These are phyloP conservation scores for Lactarius vividus DNA, from an alignment of 768 basidiomycete genomes.

Conservation along the genomic window DNA sequence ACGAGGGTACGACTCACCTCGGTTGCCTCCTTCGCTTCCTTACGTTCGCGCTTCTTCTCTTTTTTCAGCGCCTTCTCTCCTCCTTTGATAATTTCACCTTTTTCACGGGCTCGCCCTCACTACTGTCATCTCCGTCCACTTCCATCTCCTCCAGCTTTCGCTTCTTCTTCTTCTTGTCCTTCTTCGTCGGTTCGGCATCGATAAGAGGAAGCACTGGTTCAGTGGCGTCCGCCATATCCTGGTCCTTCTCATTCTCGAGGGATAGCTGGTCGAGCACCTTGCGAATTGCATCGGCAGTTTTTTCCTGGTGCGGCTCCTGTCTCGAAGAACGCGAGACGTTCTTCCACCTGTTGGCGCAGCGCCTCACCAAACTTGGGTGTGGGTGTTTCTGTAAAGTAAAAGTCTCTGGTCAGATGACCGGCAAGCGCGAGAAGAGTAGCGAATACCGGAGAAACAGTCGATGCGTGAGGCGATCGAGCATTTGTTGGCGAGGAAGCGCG, in stretches of 20 bases:
- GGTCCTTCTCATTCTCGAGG: conserved; percentile 59
- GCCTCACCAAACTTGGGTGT: conserved; percentile 95
- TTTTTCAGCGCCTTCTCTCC: conserved; percentile 83
- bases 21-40: conserved; percentile 47
- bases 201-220: conserved; percentile 56
- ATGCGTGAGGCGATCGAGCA: conserved; percentile 96
- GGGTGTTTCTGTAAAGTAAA: conserved; percentile 58
- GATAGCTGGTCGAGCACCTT: conserved; percentile 81
- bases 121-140: conserved; percentile 52
- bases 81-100: conserved; percentile 79
- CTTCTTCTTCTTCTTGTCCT: conserved; percentile 44
- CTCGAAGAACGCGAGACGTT: conserved; percentile 92
- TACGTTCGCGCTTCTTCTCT: conserved; percentile 65
- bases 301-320: conserved; percentile 85
- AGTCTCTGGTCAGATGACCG: background rate
- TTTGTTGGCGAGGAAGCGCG: conserved; percentile 98
- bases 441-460: conserved; percentile 83
- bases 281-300: conserved; percentile 88
- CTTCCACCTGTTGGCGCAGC: conserved; percentile 90
- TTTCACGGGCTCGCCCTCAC: conserved; percentile 55
- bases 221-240: conserved; percentile 45
- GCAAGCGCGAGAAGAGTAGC: background rate
- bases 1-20: conserved; percentile 35
- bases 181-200: conserved; percentile 44
- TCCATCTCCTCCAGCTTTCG: conserved; percentile 66